Conservation (phyloP, 352 stramenopile genomes). For the Phytophthora syringae region DNA sequence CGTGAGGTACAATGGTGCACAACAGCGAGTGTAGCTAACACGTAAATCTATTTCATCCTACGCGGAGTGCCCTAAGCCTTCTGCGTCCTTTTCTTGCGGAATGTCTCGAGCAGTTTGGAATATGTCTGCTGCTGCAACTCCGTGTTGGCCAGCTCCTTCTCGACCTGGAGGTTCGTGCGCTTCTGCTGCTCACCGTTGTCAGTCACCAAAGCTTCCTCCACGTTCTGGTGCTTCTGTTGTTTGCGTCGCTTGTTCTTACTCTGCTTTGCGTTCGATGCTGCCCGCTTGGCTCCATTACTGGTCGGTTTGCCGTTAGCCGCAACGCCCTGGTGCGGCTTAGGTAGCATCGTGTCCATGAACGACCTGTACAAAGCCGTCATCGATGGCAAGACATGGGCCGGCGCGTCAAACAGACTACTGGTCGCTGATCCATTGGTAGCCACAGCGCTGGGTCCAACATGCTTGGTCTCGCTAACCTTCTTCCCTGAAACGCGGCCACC, state of each 20-base stretch:
- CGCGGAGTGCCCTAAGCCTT: constrained; percentile 18
- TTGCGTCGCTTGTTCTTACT: constrained; percentile 75
- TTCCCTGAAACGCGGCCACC: constrained; percentile 19
- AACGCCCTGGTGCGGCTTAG: constrained; percentile 52
- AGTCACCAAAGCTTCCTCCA: constrained; percentile 15
- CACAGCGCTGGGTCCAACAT: constrained; percentile 25
- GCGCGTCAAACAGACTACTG: constrained; percentile 75
- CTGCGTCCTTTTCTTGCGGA: constrained; percentile 53
- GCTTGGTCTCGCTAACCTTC: constrained; percentile 25
- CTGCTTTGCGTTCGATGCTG: constrained; percentile 35
- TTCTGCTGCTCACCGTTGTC: constrained; percentile 54
- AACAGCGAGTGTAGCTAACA: constrained; percentile 13
- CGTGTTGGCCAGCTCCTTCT: constrained; percentile 69
- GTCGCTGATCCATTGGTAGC: constrained; percentile 22
- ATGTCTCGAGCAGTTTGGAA: constrained; percentile 70
- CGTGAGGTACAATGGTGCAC: background rate
- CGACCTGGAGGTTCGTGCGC: constrained; percentile 67
- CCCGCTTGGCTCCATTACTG: constrained; percentile 2
- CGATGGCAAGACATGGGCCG: constrained; percentile 81
- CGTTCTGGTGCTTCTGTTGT: constrained; percentile 34
- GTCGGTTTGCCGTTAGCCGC: constrained; percentile 22
- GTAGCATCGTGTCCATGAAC: constrained; percentile 90
- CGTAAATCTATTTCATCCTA: constrained; percentile 48
- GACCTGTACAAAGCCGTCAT: constrained; percentile 85
- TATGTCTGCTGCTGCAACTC: constrained; percentile 72